These are phyloP conservation scores for Lindgomyces ingoldianus DNA, from an alignment of 495 filamentous ascomycete species.

Conservation along the genomic window DNA sequence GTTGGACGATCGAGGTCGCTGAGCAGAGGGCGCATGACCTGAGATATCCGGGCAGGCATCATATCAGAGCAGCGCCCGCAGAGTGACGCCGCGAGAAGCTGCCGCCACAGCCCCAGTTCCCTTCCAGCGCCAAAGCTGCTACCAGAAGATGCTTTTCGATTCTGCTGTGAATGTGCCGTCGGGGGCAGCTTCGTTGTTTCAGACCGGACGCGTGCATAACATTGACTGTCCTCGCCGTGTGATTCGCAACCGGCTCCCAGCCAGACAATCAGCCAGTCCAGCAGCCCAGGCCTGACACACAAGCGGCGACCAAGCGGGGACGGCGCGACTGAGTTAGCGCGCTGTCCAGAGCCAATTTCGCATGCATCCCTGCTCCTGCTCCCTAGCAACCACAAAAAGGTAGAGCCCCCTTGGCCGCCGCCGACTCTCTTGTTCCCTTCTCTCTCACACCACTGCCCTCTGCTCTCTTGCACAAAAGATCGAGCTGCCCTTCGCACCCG, in stretches of 20 bases:
- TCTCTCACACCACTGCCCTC: conserved; percentile 28
- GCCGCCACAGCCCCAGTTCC: too few relatives aligned
- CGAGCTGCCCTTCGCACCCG: conserved; percentile 12
- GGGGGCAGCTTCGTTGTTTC: conserved; percentile 6
- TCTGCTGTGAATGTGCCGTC: not conserved
- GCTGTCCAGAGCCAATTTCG: not conserved
- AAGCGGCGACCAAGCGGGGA: conserved; percentile 1
- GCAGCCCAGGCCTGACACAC: not conserved
- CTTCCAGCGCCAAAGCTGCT: too few relatives aligned
- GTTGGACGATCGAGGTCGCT: not conserved
- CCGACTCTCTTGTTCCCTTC: conserved; percentile 1
- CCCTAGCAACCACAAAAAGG: conserved; percentile 10
- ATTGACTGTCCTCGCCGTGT: not conserved
- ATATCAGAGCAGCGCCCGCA: conserved; percentile 18
- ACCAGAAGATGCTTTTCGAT: not conserved
- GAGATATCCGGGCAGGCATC: conserved; percentile 11
- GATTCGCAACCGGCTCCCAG: conserved; percentile 9
- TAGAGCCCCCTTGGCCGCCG: not conserved
- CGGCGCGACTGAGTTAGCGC: not conserved
- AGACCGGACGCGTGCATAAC: conserved; percentile 15
- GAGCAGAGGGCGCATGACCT: conserved; percentile 7
- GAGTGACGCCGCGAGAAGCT: too few relatives aligned
- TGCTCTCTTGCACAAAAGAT: not conserved
- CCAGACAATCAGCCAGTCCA: conserved; percentile 2
- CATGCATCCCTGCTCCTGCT: not conserved